Base-by-base conservation (phyloP, 2,329 filamentous ascomycete species). In the Geoglossum cookeanum region DNA sequence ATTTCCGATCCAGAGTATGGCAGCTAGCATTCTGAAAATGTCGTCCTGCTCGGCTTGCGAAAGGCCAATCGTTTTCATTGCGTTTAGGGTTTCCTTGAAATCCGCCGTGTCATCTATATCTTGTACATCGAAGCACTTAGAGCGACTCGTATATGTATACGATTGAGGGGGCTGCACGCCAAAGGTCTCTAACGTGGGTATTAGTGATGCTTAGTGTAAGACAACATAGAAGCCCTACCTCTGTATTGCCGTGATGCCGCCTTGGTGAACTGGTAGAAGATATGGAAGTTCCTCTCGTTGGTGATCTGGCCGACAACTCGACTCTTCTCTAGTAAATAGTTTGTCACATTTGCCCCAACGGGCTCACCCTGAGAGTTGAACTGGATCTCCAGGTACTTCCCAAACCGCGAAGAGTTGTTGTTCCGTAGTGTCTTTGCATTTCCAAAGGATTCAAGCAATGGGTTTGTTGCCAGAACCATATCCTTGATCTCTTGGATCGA, bases 201-300 rank as follows among this genome's bases (percentile, higher is more conserved):
- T 62, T 61, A 63, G 47, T 15, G 29, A 42, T 11, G 37, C 27
- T 27, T 48, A 6, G 27, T 17, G n/a, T 44, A 33, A 49, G 42
- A 45, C 6, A 11, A n/a, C 17, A 47, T 17, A 35, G 42, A 32
- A 17, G 33, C 11, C 29, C 55, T 70, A 77, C 75, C 74, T 68
- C 88, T 78, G 70, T 97, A 94, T 59, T 84, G 80, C 63, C 84
- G 78, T n/a, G 89, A 85, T 8, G 91, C 91, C 3, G 87, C 89
- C 72, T 97, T 98, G 52, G 92, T 87, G 70, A 97, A 96, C 70
- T 98, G 92, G 72, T 98, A 98, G 70, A 98, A 98, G 65, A 98
- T 97, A 72, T 98, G 92, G 71, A 98, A 98, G 72, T 95, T 97
- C 64, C 92, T 82, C 77, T 98, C 92, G 69, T 96, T 94, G 59